phyloP scores from a whole-genome alignment of 2,329 filamentous ascomycete genomes.

The Dothiorella sarmentorum region DNA sequence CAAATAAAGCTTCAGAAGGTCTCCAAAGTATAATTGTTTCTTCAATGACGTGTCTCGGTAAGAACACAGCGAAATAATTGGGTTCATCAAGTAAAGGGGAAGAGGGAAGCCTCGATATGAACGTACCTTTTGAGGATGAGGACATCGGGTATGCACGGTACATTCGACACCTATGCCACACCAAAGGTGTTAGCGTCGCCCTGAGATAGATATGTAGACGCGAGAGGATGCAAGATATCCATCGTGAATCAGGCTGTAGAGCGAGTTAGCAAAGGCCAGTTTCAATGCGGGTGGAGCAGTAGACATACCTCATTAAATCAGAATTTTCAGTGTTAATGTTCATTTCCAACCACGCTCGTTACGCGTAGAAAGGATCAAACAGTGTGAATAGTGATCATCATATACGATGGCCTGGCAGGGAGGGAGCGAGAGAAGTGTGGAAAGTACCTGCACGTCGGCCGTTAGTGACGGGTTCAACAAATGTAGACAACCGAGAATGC shows the following conservation, averaged over 20 bases:
- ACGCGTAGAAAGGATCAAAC: constrained; percentile 58
- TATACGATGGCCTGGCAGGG: constrained; percentile 44
- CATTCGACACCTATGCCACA: constrained; percentile 13
- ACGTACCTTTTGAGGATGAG: constrained; percentile 21
- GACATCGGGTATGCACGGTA: background rate
- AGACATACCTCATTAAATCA: constrained; percentile 64
- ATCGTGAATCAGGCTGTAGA: constrained; percentile 37
- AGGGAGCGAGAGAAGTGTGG: constrained; percentile 21
- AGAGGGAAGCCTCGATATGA: constrained; percentile 4
- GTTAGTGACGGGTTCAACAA: constrained; percentile 15
- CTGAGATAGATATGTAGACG: constrained; percentile 20
- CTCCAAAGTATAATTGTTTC: constrained; percentile 64
- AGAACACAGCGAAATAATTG: constrained; percentile 63
- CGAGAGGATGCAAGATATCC: constrained; percentile 20
- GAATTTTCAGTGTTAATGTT: constrained; percentile 63
- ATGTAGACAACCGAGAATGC: background rate
- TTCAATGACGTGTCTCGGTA: constrained; percentile 57
- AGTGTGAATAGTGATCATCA: constrained; percentile 72
- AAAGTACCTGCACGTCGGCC: constrained; percentile 19
- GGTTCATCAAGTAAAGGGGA: constrained; percentile 53
- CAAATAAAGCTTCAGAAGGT: constrained; percentile 50
- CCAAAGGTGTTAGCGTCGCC: constrained; percentile 18
- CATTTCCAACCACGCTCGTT: constrained; percentile 51
- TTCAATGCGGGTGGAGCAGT: background rate
- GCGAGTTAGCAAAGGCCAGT: constrained; percentile 24